These are phyloP conservation scores for Eimeria zaria DNA, from an alignment of 169 alveolate genomes.

Conservation along the genomic window DNA sequence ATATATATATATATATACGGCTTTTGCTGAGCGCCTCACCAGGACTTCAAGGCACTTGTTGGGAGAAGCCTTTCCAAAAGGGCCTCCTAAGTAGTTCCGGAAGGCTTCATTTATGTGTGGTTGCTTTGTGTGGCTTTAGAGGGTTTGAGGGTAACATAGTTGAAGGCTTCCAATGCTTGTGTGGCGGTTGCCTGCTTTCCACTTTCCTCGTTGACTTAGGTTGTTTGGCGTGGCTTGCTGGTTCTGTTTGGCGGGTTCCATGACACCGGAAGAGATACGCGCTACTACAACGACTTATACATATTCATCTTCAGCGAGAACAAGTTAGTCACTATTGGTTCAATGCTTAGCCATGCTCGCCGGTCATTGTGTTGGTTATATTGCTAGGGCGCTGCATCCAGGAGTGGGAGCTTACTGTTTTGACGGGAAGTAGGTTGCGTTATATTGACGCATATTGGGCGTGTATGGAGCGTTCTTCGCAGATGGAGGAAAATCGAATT, in stretches of 20 bases:
- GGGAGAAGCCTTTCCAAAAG: not conserved
- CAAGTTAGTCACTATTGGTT: constrained; percentile 48
- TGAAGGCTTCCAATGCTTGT: not conserved
- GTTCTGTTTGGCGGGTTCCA: constrained; percentile 96
- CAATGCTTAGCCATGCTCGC: not conserved
- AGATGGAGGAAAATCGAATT: constrained; percentile 83
- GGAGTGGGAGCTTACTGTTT: not conserved
- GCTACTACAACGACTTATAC: constrained; percentile 94
- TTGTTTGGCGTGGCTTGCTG: constrained; percentile 93
- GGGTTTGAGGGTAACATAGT: not conserved
- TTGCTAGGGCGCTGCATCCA: not conserved
- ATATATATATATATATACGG: not conserved
- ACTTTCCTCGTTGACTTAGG: constrained; percentile 18
- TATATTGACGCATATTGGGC: not conserved
- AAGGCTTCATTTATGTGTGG: not conserved
- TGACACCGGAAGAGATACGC: constrained; percentile 92
- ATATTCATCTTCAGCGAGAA: constrained; percentile 77
- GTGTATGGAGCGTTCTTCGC: not conserved
- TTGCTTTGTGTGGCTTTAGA: not conserved
- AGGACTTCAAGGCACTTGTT: not conserved
- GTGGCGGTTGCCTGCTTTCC: not conserved
- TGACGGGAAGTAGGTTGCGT: not conserved
- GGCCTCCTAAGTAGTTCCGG: not conserved
- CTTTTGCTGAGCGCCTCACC: not conserved
- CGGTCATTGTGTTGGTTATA: not conserved